Percentiles rank a stretch among this genome's conserved stretches.
Conservation (phyloP, 495 filamentous ascomycete species). For the Sordaria brevicollis region DNA sequence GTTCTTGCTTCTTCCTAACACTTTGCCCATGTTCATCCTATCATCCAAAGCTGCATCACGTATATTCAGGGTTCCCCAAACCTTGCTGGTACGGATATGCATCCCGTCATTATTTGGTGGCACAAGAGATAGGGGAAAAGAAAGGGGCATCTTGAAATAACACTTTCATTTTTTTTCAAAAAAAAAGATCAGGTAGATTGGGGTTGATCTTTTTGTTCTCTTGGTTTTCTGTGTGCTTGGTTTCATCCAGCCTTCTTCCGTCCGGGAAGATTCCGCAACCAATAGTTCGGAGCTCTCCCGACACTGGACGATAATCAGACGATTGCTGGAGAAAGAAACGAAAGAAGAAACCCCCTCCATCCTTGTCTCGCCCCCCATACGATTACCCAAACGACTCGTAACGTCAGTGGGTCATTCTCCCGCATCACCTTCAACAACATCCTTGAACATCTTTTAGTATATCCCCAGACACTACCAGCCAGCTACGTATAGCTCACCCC, state of each 20-base stretch:
- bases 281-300: background rate
- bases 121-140: background rate
- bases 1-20: background rate
- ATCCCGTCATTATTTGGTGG: background rate
- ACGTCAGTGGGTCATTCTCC: background rate
- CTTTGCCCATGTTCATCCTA: background rate
- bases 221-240: background rate
- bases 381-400: background rate
- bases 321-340: background rate
- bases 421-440: background rate
- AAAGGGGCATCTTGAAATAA: background rate
- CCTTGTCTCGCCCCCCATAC: background rate
- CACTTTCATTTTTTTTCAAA: too few relatives aligned
- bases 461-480: background rate
- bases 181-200: background rate
- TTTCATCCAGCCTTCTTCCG: background rate
- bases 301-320: background rate
- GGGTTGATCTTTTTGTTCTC: background rate
- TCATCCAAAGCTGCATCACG: background rate
- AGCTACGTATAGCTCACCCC: background rate
- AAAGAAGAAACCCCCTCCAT: background rate
- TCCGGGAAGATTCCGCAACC: background rate
- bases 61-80: background rate
- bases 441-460: background rate
- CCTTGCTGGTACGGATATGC: background rate